Conservation (phyloP, 768 basidiomycete species). For the Tulasnella sp. region DNA sequence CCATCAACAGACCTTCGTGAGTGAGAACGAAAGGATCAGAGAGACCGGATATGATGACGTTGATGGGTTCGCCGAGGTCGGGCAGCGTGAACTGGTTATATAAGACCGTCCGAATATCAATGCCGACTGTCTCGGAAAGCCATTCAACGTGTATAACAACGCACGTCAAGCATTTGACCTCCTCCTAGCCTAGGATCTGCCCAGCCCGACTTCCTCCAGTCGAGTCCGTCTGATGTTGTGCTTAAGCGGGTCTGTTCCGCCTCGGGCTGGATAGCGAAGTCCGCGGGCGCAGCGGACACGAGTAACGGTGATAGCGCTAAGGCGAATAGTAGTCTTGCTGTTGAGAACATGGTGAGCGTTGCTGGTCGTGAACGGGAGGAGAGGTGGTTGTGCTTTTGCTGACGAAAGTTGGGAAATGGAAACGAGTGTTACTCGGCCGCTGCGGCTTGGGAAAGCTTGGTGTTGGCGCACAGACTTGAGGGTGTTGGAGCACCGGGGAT, state of each 20-base stretch:
- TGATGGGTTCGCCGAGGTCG: slow-evolving; percentile 75
- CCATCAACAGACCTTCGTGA: slow-evolving; percentile 69
- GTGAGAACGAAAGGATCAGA: slow-evolving; percentile 83
- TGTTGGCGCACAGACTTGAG: slow-evolving; percentile 14
- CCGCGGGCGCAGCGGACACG: neutral
- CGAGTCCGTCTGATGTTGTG: slow-evolving; percentile 10
- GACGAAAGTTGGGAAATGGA: neutral
- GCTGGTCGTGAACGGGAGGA: neutral
- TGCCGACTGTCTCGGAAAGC: neutral
- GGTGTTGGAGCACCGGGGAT: neutral
- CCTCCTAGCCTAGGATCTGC: slow-evolving; percentile 73
- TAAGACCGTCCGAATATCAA: slow-evolving; percentile 27
- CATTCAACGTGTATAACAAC: slow-evolving; percentile 38
- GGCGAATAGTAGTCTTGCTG: neutral
- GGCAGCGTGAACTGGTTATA: slow-evolving; percentile 7
- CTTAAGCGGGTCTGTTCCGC: neutral
- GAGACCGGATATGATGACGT: slow-evolving; percentile 75
- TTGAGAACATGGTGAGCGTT: neutral
- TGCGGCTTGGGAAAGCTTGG: slow-evolving; percentile 3
- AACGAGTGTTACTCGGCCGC: neutral
- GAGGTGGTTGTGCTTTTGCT: neutral
- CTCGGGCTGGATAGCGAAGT: neutral
- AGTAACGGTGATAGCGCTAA: slow-evolving; percentile 5
- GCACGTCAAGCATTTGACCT: slow-evolving; percentile 75
- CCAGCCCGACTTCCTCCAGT: slow-evolving; percentile 46